Evolutionary conservation across 2,329 filamentous ascomycete genomes (phyloP), one percentile per base, ranked within the genome.

Genomic region (Nemania abortiva): DNA sequence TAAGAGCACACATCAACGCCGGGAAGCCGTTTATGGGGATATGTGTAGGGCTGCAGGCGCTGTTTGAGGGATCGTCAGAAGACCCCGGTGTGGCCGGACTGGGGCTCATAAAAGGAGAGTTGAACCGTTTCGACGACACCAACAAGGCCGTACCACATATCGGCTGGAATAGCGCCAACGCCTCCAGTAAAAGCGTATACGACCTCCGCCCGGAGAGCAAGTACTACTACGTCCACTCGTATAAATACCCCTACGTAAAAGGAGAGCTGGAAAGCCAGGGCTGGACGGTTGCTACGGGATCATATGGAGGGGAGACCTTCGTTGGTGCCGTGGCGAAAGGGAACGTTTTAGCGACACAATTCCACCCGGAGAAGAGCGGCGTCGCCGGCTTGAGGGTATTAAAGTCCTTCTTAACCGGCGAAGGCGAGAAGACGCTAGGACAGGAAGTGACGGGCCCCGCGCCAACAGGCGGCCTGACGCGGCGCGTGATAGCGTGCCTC

Each of bases 1-100:
- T 99, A 72, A 89, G 86, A 74, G 86, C 90, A 73, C 94, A 98
- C 83, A 95, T 99, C 76, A 86, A 90, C 61, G 88, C 92, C 15
- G 95, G 94, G n/a, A 98, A 98, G 82, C 94, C 95, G 15, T 98
- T 99, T 79, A 97, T 99, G 91, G 95, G 92, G 58, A 97, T 99
- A 77, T 99, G 96, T 78, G 96, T 99, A 63, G 96, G 96, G 2
- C 81, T 98, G 15, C 96, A 99, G 82, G 94, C 93, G 0, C 85
- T 99, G 0, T 98, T 98, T 77, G 87, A 93, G 73, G 92, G 92
- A 9, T 98, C 96, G 0, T 88, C 89, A 49, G 96, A 99, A 80
- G 91, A 93, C 72, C 84, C 90, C 0, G 81, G 85, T 20, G 90
- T 93, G 15, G 82, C 89, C 2, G 96, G 96, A 0, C 84, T 99